Base-by-base conservation (phyloP, 2,329 filamentous ascomycete genomes). In the Ascocoryne sarcoides region DNA sequence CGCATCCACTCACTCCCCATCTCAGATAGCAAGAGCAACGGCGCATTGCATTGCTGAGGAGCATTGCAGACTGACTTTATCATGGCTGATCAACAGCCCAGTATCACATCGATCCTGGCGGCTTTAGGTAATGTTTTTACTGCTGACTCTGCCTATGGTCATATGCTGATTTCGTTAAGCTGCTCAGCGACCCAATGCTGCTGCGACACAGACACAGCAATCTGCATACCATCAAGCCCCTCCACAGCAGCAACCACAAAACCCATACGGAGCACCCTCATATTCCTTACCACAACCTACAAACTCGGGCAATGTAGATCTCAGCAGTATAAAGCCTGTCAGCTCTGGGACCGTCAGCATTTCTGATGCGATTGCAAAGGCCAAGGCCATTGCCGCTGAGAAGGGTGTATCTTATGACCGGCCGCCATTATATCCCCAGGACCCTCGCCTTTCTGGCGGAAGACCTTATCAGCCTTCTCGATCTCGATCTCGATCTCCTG, bases 321-420 rank as follows among this genome's bases (percentile, higher is more conserved):
- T 94, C 38, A 89, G 82, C 63, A 73, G 76, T 40, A 85, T 92
- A 58, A 83, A 84, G 55, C 86, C 87, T 4, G 74, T 82, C 40
- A 86, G 75, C 59, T 84, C 84, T 20, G 87, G 87, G 43, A 86
- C 82, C 15, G 81, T 93, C 53, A 90, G 81, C 62, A 81, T 94
- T 49, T 76, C 82, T 43, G 86, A 93, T 60, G 84, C 86, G 36
- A 81, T 94, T 53, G 84, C 87, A 29, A 86, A 88, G 60, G 87
- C 86, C 34, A 84, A 84, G 60, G 83, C 81, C 31, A 85, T 84
- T 61, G 85, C 87, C 30, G 79, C 83, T 20, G 82, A 90, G 60
- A 84, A 86, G 58, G 85, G 84, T 45, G 68, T 87, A 23, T 65
- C 72, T 28, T 81, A 80, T 59, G 76, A 82, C 36, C 69, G 76